phyloP scores from a whole-genome alignment of 257 asterid genomes.

The Hygrophila difformis region DNA sequence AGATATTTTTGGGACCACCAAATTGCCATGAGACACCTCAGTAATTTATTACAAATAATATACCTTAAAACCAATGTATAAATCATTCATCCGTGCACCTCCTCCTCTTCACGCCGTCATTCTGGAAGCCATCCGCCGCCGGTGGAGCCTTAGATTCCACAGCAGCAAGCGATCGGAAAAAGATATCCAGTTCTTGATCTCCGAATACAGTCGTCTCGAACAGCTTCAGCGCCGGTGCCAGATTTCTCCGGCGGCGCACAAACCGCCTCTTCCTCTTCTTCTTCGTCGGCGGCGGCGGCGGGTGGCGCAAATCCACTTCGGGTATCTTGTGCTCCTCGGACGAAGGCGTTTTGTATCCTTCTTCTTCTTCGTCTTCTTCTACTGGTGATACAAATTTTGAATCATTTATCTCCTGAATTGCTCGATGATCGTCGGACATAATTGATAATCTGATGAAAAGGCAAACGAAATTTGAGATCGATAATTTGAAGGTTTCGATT shows the following conservation, averaged over 20 bases:
- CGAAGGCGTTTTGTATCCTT: constrained; percentile 29
- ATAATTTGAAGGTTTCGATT: too few relatives aligned
- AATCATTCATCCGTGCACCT: neutral
- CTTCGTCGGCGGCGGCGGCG: constrained; percentile 32
- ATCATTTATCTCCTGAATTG: too few relatives aligned
- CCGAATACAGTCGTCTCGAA: neutral
- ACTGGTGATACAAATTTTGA: too few relatives aligned
- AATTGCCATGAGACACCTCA: too few relatives aligned
- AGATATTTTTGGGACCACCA: too few relatives aligned
- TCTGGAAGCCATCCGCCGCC: neutral
- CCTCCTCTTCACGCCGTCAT: constrained; percentile 6
- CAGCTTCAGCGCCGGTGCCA: neutral
- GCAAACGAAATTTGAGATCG: too few relatives aligned
- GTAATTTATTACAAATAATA: too few relatives aligned
- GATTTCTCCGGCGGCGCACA: neutral
- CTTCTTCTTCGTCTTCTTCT: constrained; percentile 3
- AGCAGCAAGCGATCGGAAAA: constrained; percentile 3
- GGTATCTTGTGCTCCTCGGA: constrained; percentile 26
- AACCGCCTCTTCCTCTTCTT: constrained; percentile 14
- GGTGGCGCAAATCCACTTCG: neutral
- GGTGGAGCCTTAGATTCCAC: constrained; percentile 2
- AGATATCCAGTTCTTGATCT: constrained; percentile 1
- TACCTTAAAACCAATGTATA: too few relatives aligned
- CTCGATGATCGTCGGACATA: constrained; percentile 13
- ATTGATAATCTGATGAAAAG: neutral